Evolutionary conservation across 2,329 filamentous ascomycete species (phyloP).

Genomic region (Leptographium wingfieldii): DNA sequence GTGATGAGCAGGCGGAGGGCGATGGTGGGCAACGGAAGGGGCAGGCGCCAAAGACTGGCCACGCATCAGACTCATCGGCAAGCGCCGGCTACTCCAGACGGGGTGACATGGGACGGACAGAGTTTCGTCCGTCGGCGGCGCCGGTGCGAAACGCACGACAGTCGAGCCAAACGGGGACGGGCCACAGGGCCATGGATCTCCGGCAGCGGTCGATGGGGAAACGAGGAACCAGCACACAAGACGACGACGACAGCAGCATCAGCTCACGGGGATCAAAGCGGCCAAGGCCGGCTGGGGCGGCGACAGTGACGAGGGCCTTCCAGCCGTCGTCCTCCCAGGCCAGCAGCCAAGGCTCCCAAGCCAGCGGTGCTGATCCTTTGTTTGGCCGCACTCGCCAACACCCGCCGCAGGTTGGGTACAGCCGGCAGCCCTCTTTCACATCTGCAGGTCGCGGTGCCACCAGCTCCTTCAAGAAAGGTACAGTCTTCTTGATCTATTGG

Average conservation of each 20-base stretch:
- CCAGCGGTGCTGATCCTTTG: not conserved
- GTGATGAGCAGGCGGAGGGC: not conserved
- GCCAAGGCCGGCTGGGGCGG: not conserved
- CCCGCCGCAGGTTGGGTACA: not conserved
- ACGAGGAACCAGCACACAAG: not conserved
- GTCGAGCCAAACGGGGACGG: not conserved
- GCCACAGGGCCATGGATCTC: not conserved
- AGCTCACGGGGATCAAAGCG: constrained; percentile 2
- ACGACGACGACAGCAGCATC: not conserved
- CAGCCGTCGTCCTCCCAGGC: not conserved
- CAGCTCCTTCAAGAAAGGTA: not conserved
- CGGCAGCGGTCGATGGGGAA: not conserved
- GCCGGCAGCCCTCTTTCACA: not conserved
- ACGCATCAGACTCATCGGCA: constrained; percentile 3
- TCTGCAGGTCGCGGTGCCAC: not conserved
- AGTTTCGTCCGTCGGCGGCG: not conserved
- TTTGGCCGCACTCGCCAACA: not conserved
- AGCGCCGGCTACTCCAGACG: not conserved
- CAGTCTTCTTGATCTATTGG: not conserved
- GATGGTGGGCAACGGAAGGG: not conserved
- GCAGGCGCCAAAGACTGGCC: not conserved
- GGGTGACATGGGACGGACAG: constrained; percentile 5
- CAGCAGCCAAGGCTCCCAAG: not conserved
- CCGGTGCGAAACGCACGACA: not conserved
- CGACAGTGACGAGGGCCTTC: not conserved